Base-by-base conservation (phyloP, 352 stramenopile species). In the Globisporangium heterothallicum region DNA sequence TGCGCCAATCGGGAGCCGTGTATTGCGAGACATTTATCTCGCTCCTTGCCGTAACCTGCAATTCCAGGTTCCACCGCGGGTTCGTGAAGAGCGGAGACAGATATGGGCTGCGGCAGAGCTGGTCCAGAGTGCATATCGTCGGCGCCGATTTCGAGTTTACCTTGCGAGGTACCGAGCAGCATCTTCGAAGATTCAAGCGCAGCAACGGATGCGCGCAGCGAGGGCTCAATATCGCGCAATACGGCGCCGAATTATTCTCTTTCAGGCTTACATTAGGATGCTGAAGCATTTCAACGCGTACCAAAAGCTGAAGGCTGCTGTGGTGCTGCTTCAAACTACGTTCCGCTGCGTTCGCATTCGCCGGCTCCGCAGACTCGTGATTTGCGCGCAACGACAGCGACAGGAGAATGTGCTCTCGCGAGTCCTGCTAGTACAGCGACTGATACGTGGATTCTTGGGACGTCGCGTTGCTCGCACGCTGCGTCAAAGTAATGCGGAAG, bases 1-100 rank as follows among this genome's bases (percentile, higher is more conserved):
- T 1, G 46, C 68, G 16, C 74, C 72, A 2, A 66, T 89, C 21
- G 70, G 64, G 19, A 69, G 59, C 38, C 63, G 56, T 3, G 47
- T 69, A 3, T 42, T 92, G 6, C 63, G 69, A 7, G 80, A 94
- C 58, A 61, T 89, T 9, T 83, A 71, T 42, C 64, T 94, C 1
- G 64, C 70, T 13, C 61, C 71, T 22, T 51, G 53, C 21, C 64
- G 61, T 18, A 8, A 68, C n/a, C 49, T 89, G 0, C 36, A 13
- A 0, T 90, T 84, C 48, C 42, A 49, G 1, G 68, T 91, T 46
- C 78, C 72, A 12, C 40, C 36, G 7, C 65, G 79, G 24, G 62
- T 93, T 22, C 79, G 82, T 9, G 49, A 71, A 16, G 66, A 88
- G 26, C 64, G 74, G 14, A 66, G 79, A n/a, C 55, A 53, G n/a